Evolutionary conservation across 441 rosid genomes (phyloP).

Genomic region (Pelargonium cotyledonis): DNA sequence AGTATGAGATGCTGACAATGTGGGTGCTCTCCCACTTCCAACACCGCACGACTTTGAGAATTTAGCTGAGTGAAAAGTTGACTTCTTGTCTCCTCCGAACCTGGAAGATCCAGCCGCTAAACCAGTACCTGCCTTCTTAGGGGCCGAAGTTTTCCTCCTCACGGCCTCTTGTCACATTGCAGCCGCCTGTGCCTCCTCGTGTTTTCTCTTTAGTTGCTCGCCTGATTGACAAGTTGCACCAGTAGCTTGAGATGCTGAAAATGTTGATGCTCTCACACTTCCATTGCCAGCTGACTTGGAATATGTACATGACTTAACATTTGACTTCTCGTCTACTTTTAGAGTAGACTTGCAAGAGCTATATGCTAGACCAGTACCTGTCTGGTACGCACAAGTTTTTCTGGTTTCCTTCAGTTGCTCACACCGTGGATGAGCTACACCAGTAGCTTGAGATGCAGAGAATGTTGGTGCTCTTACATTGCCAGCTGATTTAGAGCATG

Average conservation of each 20-base stretch:
- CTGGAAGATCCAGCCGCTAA: conserved; percentile 18
- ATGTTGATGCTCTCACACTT: conserved; percentile 8
- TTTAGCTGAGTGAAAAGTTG: too few relatives aligned
- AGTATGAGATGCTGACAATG: too few relatives aligned
- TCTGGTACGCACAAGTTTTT: too few relatives aligned
- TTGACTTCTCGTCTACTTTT: too few relatives aligned
- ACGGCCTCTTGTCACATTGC: conserved; percentile 17
- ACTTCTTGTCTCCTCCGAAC: conserved; percentile 1
- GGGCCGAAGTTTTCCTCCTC: conserved; percentile 19
- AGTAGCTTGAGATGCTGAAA: conserved; percentile 2
- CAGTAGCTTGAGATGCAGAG: not conserved
- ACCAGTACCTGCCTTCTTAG: conserved; percentile 20
- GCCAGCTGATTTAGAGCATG: conserved; percentile 13
- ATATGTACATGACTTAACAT: too few relatives aligned
- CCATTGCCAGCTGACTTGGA: conserved; percentile 19
- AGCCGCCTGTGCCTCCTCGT: conserved; percentile 14
- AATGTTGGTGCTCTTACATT: not conserved
- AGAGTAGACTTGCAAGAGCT: too few relatives aligned
- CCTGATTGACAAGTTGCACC: conserved; percentile 18
- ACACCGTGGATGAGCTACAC: not conserved
- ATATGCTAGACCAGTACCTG: not conserved
- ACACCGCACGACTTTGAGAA: too few relatives aligned
- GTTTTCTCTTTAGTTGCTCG: conserved; percentile 33
- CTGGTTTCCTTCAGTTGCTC: not conserved
- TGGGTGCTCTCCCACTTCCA: too few relatives aligned